These are phyloP conservation scores for Phytophthora quininea DNA, from an alignment of 352 stramenopile genomes.

Conservation along the genomic window DNA sequence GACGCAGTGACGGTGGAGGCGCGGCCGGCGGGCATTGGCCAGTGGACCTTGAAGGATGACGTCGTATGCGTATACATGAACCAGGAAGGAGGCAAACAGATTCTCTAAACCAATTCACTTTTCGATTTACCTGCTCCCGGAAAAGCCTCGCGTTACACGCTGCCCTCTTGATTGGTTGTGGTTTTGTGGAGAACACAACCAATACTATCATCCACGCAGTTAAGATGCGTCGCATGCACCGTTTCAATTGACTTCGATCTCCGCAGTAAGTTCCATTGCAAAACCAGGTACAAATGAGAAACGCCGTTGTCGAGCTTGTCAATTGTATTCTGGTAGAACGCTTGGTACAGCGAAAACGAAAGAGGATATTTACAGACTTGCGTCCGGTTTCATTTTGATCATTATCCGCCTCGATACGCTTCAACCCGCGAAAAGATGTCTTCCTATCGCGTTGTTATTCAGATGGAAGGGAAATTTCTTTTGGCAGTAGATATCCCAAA, in stretches of 20 bases:
- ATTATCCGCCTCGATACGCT: slow-evolving; percentile 10
- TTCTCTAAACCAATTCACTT: neutral
- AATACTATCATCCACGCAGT: slow-evolving; percentile 15
- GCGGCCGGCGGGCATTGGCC: too few species aligned
- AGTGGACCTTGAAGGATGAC: too few species aligned
- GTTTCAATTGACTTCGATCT: slow-evolving; percentile 18
- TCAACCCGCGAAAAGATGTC: slow-evolving; percentile 10
- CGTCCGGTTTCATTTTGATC: slow-evolving; percentile 7
- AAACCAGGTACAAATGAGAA: slow-evolving; percentile 25
- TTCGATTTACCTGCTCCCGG: too few species aligned
- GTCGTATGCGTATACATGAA: too few species aligned
- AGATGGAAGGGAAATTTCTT: slow-evolving; percentile 5
- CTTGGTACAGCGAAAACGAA: slow-evolving; percentile 5
- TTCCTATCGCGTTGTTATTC: neutral
- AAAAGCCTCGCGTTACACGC: too few species aligned
- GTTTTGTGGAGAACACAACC: too few species aligned
- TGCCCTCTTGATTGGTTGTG: too few species aligned
- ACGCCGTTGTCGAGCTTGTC: slow-evolving; percentile 9
- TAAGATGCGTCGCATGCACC: slow-evolving; percentile 15
- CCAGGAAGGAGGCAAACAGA: slow-evolving; percentile 10
- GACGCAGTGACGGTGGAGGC: too few species aligned
- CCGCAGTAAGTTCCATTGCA: slow-evolving; percentile 30
- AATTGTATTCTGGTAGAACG: neutral
- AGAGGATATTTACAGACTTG: slow-evolving; percentile 2
- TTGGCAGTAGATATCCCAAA: slow-evolving; percentile 6